Percentiles rank a stretch among this genome's conserved stretches.
Conservation (phyloP, 768 basidiomycete genomes). For the Cyathus striatus region DNA sequence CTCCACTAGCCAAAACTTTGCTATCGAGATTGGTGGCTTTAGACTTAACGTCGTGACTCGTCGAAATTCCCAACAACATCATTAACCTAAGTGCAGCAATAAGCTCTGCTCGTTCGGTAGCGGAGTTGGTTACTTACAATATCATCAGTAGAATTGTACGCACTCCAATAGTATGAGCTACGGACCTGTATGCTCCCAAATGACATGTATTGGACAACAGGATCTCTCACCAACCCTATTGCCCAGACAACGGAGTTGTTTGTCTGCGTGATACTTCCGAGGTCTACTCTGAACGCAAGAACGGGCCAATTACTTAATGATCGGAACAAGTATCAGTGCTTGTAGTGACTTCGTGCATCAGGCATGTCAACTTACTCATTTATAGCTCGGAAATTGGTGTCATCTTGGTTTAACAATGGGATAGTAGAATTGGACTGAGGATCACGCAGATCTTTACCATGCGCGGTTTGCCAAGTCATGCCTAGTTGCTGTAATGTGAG, state of each 20-base stretch:
- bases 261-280: conserved; percentile 29
- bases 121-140: no score
- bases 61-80: conserved; percentile 35
- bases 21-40: conserved; percentile 34
- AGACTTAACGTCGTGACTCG: conserved; percentile 22
- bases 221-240: conserved; percentile 32
- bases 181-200: no score
- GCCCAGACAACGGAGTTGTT: conserved; percentile 31
- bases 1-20: conserved; percentile 29
- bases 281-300: conserved; percentile 42
- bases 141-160: conserved; percentile 19
- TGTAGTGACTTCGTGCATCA: no score
- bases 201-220: conserved; percentile 22
- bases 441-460: no score
- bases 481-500: no score
- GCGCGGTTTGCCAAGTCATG: no score
- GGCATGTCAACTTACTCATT: no score
- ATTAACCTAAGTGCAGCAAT: no score
- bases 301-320: conserved; percentile 36
- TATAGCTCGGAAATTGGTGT: conserved; percentile 38
- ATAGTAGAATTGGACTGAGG: conserved; percentile 38
- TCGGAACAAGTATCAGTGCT: no score
- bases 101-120: no score
- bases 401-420: conserved; percentile 28
- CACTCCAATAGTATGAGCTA: conserved; percentile 30